Evolutionary conservation across 768 basidiomycete genomes (phyloP), one percentile per base, ranked within the genome.

Genomic region (Pisolithus microcarpus): DNA sequence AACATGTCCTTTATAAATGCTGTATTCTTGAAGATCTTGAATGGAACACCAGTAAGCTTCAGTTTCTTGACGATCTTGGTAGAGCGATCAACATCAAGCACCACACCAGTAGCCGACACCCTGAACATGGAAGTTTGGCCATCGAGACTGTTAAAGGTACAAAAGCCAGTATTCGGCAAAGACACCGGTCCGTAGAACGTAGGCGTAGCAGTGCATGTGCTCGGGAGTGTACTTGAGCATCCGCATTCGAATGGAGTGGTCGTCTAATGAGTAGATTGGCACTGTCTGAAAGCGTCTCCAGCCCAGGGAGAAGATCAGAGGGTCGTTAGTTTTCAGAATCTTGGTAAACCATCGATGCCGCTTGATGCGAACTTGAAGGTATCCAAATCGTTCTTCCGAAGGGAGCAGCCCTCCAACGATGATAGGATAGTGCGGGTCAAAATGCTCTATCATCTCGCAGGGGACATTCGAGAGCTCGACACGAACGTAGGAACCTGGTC

Each of bases 141-240:
- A 0, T 74, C 67, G 15, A 99, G 70, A 0, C 86, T 82, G 67
- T 93, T 97, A 78, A 99, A 98, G 2, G 95, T 87, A 66, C 96
- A 98, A 71, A 99, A 94, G 30, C 94, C 93, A 0, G 91, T 96
- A 69, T 96, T 96, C 19, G 94, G 95, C 0, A 90, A 72, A 2
- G 91, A 74, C 19, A 91, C 84, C 7, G 96, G 95, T 0, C 92
- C 95, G 62, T 94, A 99, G 69, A 98, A 96, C 2, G 94, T 96
- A n/a, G 2, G 94, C 95, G 62, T 86, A 95, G 62, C 96, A 99
- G 65, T 99, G 96, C 96, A 95, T 97, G 63, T 99, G 96, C 70
- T 99, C 96, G 0, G 96, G 96, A 0, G 96, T 97, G 65, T 99
- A 99, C 71, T 99, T 99, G 72, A 99, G 87, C 86, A 98, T 89